Percentiles rank a stretch among this genome's conserved stretches.
These are phyloP conservation scores for Kodamaea sagamina DNA, from an alignment of 805 yeast genomes.

Conservation along the genomic window DNA sequence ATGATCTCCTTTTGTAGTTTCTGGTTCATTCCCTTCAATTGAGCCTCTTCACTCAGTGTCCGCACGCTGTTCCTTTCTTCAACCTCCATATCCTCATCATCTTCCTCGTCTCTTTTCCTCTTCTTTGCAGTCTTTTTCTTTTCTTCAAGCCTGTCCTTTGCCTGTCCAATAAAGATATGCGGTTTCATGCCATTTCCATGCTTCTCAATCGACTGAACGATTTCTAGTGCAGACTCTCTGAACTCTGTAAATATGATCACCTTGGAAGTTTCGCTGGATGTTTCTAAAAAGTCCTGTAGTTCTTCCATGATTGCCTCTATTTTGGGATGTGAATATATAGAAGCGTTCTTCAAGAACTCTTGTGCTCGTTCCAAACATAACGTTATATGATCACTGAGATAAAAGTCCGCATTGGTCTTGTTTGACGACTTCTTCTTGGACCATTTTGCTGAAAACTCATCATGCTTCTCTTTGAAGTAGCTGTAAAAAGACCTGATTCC, in stretches of 20 bases:
- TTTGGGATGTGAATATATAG: slow-evolving; percentile 69
- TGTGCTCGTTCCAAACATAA: slow-evolving; percentile 49
- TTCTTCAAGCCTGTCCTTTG: slow-evolving; percentile 69
- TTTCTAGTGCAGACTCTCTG: slow-evolving; percentile 88
- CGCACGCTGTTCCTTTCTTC: slow-evolving; percentile 31
- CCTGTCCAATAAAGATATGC: slow-evolving; percentile 91
- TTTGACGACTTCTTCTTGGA: slow-evolving; percentile 60
- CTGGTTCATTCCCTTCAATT: slow-evolving; percentile 85
- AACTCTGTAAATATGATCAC: slow-evolving; percentile 87
- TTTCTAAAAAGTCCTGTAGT: slow-evolving; percentile 54
- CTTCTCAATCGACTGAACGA: slow-evolving; percentile 64
- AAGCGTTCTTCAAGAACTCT: slow-evolving; percentile 36
- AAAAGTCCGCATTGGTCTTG: slow-evolving; percentile 62
- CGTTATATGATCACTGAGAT: slow-evolving; percentile 50
- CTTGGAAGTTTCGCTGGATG: slow-evolving; percentile 52
- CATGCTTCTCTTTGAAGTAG: slow-evolving; percentile 60
- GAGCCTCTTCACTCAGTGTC: slow-evolving; percentile 71
- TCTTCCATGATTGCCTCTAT: slow-evolving; percentile 59
- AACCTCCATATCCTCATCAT: slow-evolving; percentile 27
- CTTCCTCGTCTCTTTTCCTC: slow-evolving; percentile 27
- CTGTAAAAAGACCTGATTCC: slow-evolving; percentile 77
- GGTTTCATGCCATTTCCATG: slow-evolving; percentile 47
- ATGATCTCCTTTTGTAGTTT: slow-evolving; percentile 81
- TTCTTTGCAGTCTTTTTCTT: slow-evolving; percentile 45
- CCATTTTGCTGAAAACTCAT: slow-evolving; percentile 59